A percentile compares a stretch with the other conserved stretches of the same genome.
Evolutionary conservation across 2,329 filamentous ascomycete genomes (phyloP).

Genomic region (Pseudopyricularia javanii): DNA sequence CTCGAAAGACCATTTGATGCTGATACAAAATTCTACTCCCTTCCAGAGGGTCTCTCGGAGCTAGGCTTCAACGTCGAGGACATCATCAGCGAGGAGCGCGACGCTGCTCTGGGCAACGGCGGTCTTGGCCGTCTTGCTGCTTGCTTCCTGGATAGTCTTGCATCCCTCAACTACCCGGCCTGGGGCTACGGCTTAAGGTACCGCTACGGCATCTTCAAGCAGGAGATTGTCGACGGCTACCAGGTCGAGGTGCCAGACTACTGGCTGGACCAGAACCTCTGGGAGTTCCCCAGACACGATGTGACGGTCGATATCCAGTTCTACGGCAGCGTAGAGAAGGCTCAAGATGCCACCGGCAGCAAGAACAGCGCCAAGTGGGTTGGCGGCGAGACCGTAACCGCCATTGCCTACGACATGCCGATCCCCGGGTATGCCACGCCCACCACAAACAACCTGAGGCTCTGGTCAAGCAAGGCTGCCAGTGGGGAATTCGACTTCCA

Average conservation of each 20-base stretch:
- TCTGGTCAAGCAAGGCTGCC: conserved; percentile 96
- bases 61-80: conserved; percentile 97
- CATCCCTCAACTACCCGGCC: conserved; percentile 86
- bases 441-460: conserved; percentile 89
- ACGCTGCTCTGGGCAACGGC: conserved; percentile 91
- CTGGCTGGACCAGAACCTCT: conserved; percentile 98
- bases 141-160: conserved; percentile 93
- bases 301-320: conserved; percentile 96
- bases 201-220: conserved; percentile 97
- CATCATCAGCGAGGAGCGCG: conserved; percentile 86
- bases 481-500: conserved; percentile 98
- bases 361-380: conserved; percentile 72
- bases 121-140: conserved; percentile 89
- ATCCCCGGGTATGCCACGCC: conserved; percentile 83
- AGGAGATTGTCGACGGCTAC: conserved; percentile 96
- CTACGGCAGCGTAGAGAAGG: conserved; percentile 72
- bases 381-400: conserved; percentile 82
- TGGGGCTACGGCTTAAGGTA: conserved; percentile 97
- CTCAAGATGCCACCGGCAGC: conserved; percentile 56
- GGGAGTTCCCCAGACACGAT: conserved; percentile 95
- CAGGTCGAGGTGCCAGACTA: conserved; percentile 98
- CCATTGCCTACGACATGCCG: conserved; percentile 84
- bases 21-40: background rate
- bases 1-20: background rate
- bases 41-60: conserved; percentile 65